Evolutionary conservation across 164 flowering plant genomes (phyloP).

Genomic region (Annona cherimola): DNA sequence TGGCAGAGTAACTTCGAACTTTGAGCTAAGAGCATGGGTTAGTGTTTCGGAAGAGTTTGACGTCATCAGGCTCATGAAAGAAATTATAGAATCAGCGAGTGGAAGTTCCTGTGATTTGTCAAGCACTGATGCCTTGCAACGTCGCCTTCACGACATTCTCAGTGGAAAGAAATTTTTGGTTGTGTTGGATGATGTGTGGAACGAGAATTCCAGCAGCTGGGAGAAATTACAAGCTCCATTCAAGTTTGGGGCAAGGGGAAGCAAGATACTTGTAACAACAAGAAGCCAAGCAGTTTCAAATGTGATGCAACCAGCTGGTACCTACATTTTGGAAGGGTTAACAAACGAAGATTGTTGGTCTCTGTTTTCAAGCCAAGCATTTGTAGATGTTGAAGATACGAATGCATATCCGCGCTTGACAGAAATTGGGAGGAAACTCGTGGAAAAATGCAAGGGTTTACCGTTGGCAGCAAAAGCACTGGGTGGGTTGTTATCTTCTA

Average conservation of each 20-base stretch:
- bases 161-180: constrained; percentile 6
- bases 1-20: not conserved
- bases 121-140: not conserved
- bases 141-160: not conserved
- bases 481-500: constrained; percentile 10
- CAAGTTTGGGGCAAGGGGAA: constrained; percentile 6
- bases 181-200: constrained; percentile 19
- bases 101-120: not conserved
- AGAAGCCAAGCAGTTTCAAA: constrained; percentile 5
- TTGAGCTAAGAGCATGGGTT: constrained; percentile 5
- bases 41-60: constrained; percentile 6
- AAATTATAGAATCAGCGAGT: not conserved
- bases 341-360: constrained; percentile 9
- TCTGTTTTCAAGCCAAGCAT: not conserved
- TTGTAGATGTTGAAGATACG: not conserved
- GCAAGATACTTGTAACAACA: constrained; percentile 18
- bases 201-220: constrained; percentile 7
- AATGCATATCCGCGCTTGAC: constrained; percentile 1
- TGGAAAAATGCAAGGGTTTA: constrained; percentile 12
- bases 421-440: constrained; percentile 8
- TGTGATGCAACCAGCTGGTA: constrained; percentile 6
- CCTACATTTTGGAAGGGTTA: constrained; percentile 7
- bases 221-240: constrained; percentile 4
- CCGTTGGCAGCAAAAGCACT: constrained; percentile 14
- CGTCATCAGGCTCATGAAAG: not conserved